phyloP scores from a whole-genome alignment of 2,329 filamentous ascomycete genomes.

The Penicillium sp. region DNA sequence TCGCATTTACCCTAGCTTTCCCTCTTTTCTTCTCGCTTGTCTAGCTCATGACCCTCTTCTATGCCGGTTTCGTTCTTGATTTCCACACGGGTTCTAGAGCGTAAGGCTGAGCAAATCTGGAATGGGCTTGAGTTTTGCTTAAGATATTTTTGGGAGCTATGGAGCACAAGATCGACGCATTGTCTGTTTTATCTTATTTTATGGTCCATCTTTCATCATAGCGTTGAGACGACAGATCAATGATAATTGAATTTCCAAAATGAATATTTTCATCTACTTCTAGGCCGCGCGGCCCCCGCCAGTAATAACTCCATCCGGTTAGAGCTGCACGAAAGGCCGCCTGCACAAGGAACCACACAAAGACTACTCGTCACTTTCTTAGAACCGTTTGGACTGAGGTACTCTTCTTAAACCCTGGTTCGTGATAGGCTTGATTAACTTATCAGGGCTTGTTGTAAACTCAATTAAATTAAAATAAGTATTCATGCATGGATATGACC shows the following conservation, averaged over 20 bases:
- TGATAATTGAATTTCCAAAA: constrained; percentile 23
- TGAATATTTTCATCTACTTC: neutral
- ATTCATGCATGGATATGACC: too few species aligned
- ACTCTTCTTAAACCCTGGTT: too few species aligned
- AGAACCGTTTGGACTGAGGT: too few species aligned
- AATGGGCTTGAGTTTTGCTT: constrained; percentile 3
- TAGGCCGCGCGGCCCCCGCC: too few species aligned
- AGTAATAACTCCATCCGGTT: too few species aligned
- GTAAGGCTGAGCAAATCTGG: neutral
- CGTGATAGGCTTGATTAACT: too few species aligned
- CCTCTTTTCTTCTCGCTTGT: constrained; percentile 5
- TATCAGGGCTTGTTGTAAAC: too few species aligned
- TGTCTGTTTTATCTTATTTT: constrained; percentile 17
- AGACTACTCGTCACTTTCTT: too few species aligned
- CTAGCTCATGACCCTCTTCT: neutral
- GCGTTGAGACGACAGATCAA: constrained; percentile 30
- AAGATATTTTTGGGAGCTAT: constrained; percentile 11
- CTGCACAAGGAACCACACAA: too few species aligned
- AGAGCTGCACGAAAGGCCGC: too few species aligned
- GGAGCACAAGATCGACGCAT: constrained; percentile 17
- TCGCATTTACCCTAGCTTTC: constrained; percentile 7
- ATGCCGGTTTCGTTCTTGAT: neutral
- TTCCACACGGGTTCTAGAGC: neutral
- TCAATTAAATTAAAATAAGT: too few species aligned
- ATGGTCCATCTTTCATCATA: constrained; percentile 28